phyloP scores from a whole-genome alignment of 768 basidiomycete genomes.

The Amanita pallidorosea region DNA sequence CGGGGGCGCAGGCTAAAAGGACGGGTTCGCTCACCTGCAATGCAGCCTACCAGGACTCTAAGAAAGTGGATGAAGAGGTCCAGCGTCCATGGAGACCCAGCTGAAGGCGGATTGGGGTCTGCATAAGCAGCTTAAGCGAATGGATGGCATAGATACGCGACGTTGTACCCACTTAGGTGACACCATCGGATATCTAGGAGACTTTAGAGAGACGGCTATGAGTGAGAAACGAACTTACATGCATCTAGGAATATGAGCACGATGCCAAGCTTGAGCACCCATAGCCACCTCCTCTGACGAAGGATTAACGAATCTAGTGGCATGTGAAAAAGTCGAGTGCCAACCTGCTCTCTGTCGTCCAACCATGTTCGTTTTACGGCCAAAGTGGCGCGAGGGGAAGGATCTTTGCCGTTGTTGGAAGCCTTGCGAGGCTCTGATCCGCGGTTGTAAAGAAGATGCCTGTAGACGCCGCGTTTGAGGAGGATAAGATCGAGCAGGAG shows the following conservation, averaged over 20 bases:
- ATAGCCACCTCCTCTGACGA: constrained; percentile 44
- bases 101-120: constrained; percentile 30
- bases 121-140: neutral
- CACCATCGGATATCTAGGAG: constrained; percentile 68
- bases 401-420: constrained; percentile 8
- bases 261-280: constrained; percentile 48
- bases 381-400: constrained; percentile 5
- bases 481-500: constrained; percentile 73
- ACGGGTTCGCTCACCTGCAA: constrained; percentile 34
- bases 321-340: neutral
- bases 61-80: constrained; percentile 40
- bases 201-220: neutral
- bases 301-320: neutral
- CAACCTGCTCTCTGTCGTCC: constrained; percentile 7
- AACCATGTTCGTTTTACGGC: neutral
- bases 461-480: constrained; percentile 71
- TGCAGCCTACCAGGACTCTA: constrained; percentile 54
- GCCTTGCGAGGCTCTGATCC: constrained; percentile 52
- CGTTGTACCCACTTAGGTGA: constrained; percentile 39
- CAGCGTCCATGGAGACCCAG: constrained; percentile 38
- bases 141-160: neutral
- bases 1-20: neutral
- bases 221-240: constrained; percentile 33
- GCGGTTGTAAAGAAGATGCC: constrained; percentile 75
- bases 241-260: constrained; percentile 58